Evolutionary conservation across 2,329 filamentous ascomycete genomes (phyloP), one percentile per base, ranked within the genome.

Genomic region (Pseudogymnoascus sp.): DNA sequence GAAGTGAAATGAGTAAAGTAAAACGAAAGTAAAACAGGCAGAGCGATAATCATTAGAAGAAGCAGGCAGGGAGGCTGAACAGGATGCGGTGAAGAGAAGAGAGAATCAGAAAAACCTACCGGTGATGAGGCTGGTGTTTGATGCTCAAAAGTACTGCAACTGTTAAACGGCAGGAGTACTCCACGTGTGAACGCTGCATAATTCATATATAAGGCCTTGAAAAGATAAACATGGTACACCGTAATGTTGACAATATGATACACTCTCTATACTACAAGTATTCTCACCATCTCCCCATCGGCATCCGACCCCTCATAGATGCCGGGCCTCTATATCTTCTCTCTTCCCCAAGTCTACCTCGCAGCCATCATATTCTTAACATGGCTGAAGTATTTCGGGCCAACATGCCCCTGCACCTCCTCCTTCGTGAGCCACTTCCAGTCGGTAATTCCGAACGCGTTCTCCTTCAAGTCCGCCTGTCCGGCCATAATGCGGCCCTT

Each of bases 401-500:
- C 77, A 50, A 97, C 82, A 67, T 82, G 80, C 69, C 85, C 79
- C 75, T 88, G 75, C 63, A 97, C 82, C 82, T 99, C 95, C 66
- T 96, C 91, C 76, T 89, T 93, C 23, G 90, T 89, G 71, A 97
- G 77, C 95, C 95, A 99, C 78, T 90, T 87, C 79, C 95, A 99
- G 74, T 97, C 91, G 62, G 82, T 81, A 62, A 95, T 80, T 5
- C 88, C 89, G 63, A 89, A 82, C 66, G 80, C 78, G 77, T 95
- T 96, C 64, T 80, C 81, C 66, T 80, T 79, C 61, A 97, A 76
- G 75, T 96, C 84, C 31, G 89, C 91, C 78, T 97, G 95, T n/a
- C 95, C 95, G 36, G 93, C 91, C 89, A 97, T 91, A 75, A 99
- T 97, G 67, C 95, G 86, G 60, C 87, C 90, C 82, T 97, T 97